Evolutionary conservation across 75 land plant species (phyloP), one percentile per base, ranked within the genome.

Genomic region (Picea glauca): DNA sequence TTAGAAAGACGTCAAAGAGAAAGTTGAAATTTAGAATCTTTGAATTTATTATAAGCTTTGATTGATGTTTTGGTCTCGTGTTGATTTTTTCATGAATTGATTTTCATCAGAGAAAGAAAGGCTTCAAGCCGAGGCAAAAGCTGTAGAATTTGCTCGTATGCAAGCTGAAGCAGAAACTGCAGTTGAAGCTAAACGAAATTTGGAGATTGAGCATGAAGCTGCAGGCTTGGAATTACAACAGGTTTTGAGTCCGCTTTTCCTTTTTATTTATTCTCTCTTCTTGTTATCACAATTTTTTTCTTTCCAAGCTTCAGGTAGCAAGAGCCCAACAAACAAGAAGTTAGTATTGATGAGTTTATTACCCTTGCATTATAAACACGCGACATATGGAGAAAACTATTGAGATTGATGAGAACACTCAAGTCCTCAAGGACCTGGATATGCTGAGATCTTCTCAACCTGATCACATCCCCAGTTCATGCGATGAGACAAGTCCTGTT

Each of bases 311-410:
- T 6, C n/a, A 67, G 13, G 33, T 67, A 17, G 13, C 26, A 61
- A 13, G 2, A 2, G 0, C 3, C 12, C 23, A 21, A 2, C 15
- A 74, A 11, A 31, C 5, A 14, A 5, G 32, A 75, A 7, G 14
- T 60, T 7, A 46, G 9, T 7, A 46, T 76, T 76, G 31, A n/a
- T 62, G 11, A n/a, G 35, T 30, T 50, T 15, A 3, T 78, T 43
- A 12, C 31, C 12, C 23, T 57, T 40, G 23, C 20, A 14, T 23
- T 5, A 32, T 33, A 65, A 65, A 17, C 68, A 33, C 6, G 40
- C 17, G 78, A 62, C 92, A 96, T 93, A 96, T n/a, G n/a, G 94
- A 88, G 95, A 96, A 82, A 84, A 94, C 95, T 0, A 93, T 96
- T 62, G 93, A 94, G 56, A 91, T 96, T 14, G 90, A 88, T 76